Conservation (phyloP, 495 filamentous ascomycete genomes). For the Xylaria venustula region DNA sequence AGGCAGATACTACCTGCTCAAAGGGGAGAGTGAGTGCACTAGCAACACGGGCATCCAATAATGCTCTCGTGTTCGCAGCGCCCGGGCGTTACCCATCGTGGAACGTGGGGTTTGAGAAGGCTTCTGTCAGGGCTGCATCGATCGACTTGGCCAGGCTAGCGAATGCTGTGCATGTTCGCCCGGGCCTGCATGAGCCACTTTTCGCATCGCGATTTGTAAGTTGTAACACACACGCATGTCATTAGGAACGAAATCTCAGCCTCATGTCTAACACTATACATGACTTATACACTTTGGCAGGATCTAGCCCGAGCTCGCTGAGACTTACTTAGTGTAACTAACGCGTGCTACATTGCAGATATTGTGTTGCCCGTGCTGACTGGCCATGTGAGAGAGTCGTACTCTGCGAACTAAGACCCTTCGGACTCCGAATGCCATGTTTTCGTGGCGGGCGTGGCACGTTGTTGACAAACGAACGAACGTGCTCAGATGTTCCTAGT, state of each 20-base stretch:
- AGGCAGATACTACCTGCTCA: no score
- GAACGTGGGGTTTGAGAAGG: background rate
- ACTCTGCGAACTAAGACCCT: background rate
- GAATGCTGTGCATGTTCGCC: background rate
- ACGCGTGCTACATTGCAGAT: background rate
- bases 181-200: conserved; percentile 1
- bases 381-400: background rate
- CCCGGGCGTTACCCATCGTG: no score
- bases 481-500: no score
- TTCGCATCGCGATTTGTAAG: no score
- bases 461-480: no score
- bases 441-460: background rate
- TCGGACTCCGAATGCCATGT: conserved; percentile 1
- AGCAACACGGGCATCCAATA: no score
- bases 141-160: background rate
- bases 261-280: background rate
- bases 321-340: background rate
- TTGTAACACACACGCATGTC: background rate
- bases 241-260: background rate
- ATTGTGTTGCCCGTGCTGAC: background rate
- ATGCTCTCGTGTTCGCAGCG: no score
- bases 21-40: no score
- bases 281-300: no score
- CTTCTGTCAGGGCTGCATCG: background rate
- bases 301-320: background rate